phyloP scores from a whole-genome alignment of 140 eudicot genomes.

The Flaveria floridana region DNA sequence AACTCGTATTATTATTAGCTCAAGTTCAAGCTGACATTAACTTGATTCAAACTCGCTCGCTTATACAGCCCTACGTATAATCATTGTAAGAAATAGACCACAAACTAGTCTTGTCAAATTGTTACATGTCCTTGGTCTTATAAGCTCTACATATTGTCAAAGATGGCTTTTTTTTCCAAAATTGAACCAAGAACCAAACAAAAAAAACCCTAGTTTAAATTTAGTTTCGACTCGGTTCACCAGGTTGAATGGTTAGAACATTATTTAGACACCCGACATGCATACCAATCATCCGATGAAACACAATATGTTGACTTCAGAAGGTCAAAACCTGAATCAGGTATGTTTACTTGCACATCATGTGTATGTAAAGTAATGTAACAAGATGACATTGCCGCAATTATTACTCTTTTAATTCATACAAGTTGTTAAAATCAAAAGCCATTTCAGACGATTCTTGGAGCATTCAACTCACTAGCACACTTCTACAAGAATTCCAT shows the following conservation, averaged over 20 bases:
- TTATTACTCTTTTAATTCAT: slow-evolving; percentile 34
- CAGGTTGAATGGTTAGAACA: neutral
- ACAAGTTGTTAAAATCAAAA: slow-evolving; percentile 26
- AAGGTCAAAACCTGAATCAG: slow-evolving; percentile 16
- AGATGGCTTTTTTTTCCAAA: neutral
- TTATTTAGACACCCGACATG: neutral
- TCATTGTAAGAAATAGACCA: neutral
- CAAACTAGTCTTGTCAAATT: neutral
- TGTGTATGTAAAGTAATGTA: slow-evolving; percentile 29
- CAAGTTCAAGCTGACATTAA: neutral
- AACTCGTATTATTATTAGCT: neutral
- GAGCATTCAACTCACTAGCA: slow-evolving; percentile 20
- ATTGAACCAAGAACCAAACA: neutral
- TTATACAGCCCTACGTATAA: neutral
- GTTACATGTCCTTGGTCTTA: neutral
- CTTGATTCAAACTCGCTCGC: neutral
- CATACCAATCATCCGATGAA: neutral
- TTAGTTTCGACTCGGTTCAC: neutral
- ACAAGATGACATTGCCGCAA: slow-evolving; percentile 30
- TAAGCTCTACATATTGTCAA: neutral
- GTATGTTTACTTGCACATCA: slow-evolving; percentile 32
- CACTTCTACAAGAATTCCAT: slow-evolving; percentile 23
- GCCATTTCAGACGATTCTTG: slow-evolving; percentile 22
- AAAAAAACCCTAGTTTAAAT: neutral
- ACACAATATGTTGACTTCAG: slow-evolving; percentile 7